Percentiles rank a stretch among this genome's conserved stretches.
Evolutionary conservation across 768 basidiomycete species (phyloP).

Genomic region (Termitomyces sp.): DNA sequence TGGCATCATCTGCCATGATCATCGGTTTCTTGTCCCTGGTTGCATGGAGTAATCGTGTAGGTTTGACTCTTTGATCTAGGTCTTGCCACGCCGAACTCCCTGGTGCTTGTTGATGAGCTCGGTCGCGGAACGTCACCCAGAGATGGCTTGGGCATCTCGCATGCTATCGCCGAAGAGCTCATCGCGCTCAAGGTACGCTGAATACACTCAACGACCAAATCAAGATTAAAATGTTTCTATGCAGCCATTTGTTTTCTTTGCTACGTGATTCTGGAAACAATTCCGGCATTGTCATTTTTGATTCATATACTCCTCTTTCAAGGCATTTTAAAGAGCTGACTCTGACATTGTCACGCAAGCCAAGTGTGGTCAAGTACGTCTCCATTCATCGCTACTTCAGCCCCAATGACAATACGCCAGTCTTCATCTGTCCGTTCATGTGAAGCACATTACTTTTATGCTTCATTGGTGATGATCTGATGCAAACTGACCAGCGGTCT

Average conservation of each 20-base stretch:
- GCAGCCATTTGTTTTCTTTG: constrained; percentile 86
- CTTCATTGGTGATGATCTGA: background rate
- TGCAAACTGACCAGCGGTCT: constrained; percentile 36
- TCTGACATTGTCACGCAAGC: constrained; percentile 67
- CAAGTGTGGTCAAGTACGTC: constrained; percentile 71
- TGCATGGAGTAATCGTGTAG: background rate
- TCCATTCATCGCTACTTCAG: background rate
- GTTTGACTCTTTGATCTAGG: constrained; percentile 31
- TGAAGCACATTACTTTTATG: constrained; percentile 18
- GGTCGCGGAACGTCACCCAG: constrained; percentile 86
- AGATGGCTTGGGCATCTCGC: constrained; percentile 78
- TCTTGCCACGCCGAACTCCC: constrained; percentile 58
- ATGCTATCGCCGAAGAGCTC: constrained; percentile 77
- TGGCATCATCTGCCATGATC: constrained; percentile 90
- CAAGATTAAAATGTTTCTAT: background rate
- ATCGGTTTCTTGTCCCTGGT: constrained; percentile 41
- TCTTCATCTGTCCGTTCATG: constrained; percentile 79
- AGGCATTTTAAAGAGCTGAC: constrained; percentile 83
- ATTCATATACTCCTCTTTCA: background rate
- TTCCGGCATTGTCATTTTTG: background rate
- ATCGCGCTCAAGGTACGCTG: constrained; percentile 61
- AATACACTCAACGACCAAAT: background rate
- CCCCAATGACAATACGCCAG: constrained; percentile 31
- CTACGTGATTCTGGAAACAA: constrained; percentile 51
- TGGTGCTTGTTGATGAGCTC: constrained; percentile 91